phyloP scores from a whole-genome alignment of 352 stramenopile genomes.

The Phytophthora idaei region DNA sequence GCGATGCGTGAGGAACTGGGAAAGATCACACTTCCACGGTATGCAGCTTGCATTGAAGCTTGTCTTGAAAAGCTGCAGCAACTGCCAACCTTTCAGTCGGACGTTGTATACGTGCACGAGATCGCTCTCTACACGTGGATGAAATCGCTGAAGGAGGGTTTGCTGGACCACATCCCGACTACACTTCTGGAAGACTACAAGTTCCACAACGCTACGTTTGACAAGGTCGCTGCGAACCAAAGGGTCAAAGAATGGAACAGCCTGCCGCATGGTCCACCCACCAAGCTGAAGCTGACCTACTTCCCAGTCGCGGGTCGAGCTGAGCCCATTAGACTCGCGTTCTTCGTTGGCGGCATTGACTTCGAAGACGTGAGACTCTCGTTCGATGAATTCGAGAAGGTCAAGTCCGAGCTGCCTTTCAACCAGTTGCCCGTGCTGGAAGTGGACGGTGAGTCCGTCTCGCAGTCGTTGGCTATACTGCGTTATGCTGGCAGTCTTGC shows the following conservation, averaged over 20 bases:
- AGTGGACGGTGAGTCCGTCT: constrained; percentile 47
- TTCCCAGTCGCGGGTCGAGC: constrained; percentile 45
- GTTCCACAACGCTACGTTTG: constrained; percentile 29
- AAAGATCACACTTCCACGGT: constrained; percentile 31
- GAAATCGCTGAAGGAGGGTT: constrained; percentile 30
- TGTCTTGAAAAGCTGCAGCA: constrained; percentile 40
- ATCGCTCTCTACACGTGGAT: constrained; percentile 38
- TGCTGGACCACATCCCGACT: constrained; percentile 45
- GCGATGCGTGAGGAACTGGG: constrained; percentile 38
- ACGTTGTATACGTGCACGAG: constrained; percentile 42
- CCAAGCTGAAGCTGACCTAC: constrained; percentile 58
- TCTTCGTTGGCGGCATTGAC: constrained; percentile 51
- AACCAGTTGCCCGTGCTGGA: constrained; percentile 55
- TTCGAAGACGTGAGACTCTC: constrained; percentile 56
- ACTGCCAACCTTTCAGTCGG: constrained; percentile 40
- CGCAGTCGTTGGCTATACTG: constrained; percentile 56
- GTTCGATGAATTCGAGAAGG: constrained; percentile 34
- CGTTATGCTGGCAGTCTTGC: constrained; percentile 61
- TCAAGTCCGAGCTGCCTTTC: constrained; percentile 48
- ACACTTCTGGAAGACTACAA: constrained; percentile 40
- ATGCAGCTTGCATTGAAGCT: constrained; percentile 34
- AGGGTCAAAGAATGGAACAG: constrained; percentile 45
- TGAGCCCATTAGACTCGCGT: constrained; percentile 53
- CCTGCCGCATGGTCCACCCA: constrained; percentile 12
- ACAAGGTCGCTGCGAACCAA: constrained; percentile 37